Conservation (phyloP, 2,329 filamentous ascomycete species). For the Nannizzia gypsea region DNA sequence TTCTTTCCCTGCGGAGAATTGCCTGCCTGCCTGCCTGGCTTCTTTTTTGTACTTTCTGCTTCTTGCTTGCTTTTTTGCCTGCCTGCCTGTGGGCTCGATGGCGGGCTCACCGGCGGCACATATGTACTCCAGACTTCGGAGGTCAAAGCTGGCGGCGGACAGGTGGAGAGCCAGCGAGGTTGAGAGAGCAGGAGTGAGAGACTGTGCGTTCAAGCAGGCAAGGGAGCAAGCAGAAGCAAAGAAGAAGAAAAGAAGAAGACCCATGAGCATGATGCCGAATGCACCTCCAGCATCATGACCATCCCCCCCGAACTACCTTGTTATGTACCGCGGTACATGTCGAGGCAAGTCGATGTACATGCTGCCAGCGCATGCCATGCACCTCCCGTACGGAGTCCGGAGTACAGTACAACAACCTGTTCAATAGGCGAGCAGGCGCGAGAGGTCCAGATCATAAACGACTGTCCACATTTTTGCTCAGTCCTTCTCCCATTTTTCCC, state of each 20-base stretch:
- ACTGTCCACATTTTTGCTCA: not conserved
- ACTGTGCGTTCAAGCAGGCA: not conserved
- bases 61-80: too few relatives aligned
- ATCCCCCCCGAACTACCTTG: not conserved
- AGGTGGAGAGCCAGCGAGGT: not conserved
- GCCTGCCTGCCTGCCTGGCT: not conserved
- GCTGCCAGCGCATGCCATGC: conserved; percentile 1
- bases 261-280: not conserved
- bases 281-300: not conserved
- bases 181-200: not conserved
- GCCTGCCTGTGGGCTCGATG: not conserved
- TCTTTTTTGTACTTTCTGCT: not conserved
- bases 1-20: not conserved
- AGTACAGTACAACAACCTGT: not conserved
- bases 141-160: not conserved
- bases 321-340: not conserved
- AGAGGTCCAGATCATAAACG: not conserved
- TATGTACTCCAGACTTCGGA: not conserved
- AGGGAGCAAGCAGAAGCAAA: not conserved
- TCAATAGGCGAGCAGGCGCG: not conserved
- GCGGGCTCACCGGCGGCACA: not conserved
- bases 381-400: not conserved
- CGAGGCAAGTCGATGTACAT: not conserved
- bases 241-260: not conserved
- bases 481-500: not conserved